Evolutionary conservation across 2,329 filamentous ascomycete genomes (phyloP).

Genomic region (Arthrinium puccinioides): DNA sequence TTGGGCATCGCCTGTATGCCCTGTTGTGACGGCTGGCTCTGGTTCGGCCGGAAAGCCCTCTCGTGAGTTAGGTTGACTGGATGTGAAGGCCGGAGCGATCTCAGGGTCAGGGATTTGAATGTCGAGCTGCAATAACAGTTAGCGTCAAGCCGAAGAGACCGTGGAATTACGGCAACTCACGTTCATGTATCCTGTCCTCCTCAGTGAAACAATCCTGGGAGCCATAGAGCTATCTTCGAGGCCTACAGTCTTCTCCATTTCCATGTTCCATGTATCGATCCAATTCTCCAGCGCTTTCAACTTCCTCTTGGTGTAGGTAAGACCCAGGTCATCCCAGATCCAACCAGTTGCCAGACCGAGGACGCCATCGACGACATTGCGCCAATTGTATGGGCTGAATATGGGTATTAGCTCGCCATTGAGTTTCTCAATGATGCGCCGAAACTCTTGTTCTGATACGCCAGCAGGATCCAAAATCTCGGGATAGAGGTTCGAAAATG

Average conservation of each 20-base stretch:
- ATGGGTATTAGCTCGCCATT: constrained; percentile 71
- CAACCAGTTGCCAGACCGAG: constrained; percentile 82
- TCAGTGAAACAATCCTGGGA: constrained; percentile 70
- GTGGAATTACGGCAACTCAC: constrained; percentile 36
- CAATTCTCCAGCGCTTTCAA: constrained; percentile 67
- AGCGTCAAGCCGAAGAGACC: constrained; percentile 10
- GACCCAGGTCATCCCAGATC: constrained; percentile 87
- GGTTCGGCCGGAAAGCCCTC: constrained; percentile 14
- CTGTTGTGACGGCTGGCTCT: constrained; percentile 1
- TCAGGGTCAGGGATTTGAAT: constrained; percentile 77
- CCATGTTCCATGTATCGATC: constrained; percentile 80
- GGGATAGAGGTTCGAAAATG: constrained; percentile 91
- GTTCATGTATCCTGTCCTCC: constrained; percentile 82
- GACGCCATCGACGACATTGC: constrained; percentile 73
- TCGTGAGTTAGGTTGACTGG: constrained; percentile 33
- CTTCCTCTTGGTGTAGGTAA: constrained; percentile 67
- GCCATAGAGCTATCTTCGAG: constrained; percentile 42
- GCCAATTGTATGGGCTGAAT: constrained; percentile 69
- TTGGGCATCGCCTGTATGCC: constrained; percentile 2
- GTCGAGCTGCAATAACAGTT: constrained; percentile 51
- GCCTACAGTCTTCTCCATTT: constrained; percentile 51
- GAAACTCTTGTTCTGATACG: constrained; percentile 79
- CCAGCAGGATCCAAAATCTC: constrained; percentile 86
- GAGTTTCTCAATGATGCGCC: constrained; percentile 70
- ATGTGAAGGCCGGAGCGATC: constrained; percentile 45